Evolutionary conservation across 257 asterid species (phyloP).

Genomic region (Mitragyna speciosa): DNA sequence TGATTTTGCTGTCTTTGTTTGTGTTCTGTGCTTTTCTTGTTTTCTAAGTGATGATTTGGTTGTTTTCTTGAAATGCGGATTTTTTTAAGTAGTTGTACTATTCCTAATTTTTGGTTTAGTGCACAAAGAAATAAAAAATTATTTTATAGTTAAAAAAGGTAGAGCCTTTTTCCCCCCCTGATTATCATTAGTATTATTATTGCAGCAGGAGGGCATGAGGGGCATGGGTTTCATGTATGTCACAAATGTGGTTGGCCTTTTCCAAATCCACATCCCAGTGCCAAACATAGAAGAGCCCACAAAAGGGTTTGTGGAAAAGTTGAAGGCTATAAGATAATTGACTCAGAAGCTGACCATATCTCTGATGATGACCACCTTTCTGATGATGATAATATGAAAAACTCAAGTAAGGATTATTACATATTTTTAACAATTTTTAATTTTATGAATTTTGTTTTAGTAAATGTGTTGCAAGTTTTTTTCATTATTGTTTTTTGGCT

Average conservation of each 20-base stretch:
- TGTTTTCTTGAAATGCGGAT: not conserved
- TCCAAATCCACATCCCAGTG: slow-evolving; percentile 87
- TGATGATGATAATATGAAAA: slow-evolving; percentile 43
- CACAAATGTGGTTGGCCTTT: slow-evolving; percentile 93
- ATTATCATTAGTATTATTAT: slow-evolving; percentile 11
- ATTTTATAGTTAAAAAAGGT: not conserved
- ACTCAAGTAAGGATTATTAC: slow-evolving; percentile 52
- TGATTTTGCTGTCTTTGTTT: not conserved
- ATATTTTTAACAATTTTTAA: not conserved
- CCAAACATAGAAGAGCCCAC: slow-evolving; percentile 88
- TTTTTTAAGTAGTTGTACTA: not conserved
- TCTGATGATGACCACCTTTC: slow-evolving; percentile 59
- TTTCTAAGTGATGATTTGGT: not conserved
- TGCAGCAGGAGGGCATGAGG: slow-evolving; percentile 64
- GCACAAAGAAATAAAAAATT: not conserved
- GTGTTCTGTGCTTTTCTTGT: not conserved
- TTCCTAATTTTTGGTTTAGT: not conserved
- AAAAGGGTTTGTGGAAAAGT: slow-evolving; percentile 72
- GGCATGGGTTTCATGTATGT: slow-evolving; percentile 63
- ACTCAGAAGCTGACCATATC: slow-evolving; percentile 47
- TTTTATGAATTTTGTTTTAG: not conserved
- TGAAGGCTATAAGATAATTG: slow-evolving; percentile 59
- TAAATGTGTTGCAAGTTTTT: not conserved
- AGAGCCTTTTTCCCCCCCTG: slow-evolving; percentile 7
- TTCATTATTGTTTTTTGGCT: slow-evolving; percentile 13